phyloP scores from a whole-genome alignment of 2,329 filamentous ascomycete species.

The Scolecobasidium constrictum region DNA sequence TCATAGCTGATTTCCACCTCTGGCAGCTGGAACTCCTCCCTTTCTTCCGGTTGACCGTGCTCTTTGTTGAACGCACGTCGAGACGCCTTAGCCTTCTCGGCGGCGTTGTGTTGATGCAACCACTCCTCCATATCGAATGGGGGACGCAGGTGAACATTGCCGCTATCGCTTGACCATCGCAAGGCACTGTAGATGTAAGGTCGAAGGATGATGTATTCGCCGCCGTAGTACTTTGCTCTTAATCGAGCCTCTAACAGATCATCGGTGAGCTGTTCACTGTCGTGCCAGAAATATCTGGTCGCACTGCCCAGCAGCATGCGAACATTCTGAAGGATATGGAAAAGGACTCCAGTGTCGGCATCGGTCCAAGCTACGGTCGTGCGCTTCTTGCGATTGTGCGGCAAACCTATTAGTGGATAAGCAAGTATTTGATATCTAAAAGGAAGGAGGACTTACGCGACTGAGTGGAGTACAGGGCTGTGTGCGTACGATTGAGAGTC shows the following conservation, averaged over 20 bases:
- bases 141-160: background rate
- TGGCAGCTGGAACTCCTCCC: background rate
- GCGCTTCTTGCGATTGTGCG: background rate
- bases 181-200: conserved; percentile 52
- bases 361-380: conserved; percentile 7
- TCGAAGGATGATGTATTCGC: conserved; percentile 77
- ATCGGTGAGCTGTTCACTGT: conserved; percentile 56
- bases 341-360: conserved; percentile 25
- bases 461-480: conserved; percentile 37
- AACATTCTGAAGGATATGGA: conserved; percentile 43
- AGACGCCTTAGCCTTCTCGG: background rate
- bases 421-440: background rate
- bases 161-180: background rate
- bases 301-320: conserved; percentile 41
- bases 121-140: background rate
- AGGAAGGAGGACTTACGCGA: background rate
- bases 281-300: conserved; percentile 42
- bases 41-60: background rate
- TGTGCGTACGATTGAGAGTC: conserved; percentile 44
- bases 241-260: conserved; percentile 77
- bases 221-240: conserved; percentile 90
- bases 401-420: background rate
- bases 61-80: background rate
- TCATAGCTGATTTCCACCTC: conserved; percentile 14
- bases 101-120: background rate